Conservation (phyloP, 768 basidiomycete species). For the Termitomyces sp. region DNA sequence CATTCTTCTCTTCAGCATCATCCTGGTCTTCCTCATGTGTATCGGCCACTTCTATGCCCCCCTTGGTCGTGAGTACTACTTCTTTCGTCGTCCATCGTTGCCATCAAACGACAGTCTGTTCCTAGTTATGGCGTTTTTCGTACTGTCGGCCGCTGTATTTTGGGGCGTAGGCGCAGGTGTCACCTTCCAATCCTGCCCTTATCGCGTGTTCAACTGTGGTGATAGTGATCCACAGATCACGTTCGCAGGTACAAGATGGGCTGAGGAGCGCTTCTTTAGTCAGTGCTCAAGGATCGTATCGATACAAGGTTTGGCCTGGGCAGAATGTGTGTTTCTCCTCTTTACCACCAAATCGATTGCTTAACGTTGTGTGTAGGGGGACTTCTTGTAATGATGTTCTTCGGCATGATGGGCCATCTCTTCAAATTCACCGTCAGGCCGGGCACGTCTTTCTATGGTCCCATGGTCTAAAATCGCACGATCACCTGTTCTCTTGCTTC, state of each 20-base stretch:
- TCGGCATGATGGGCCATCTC: slow-evolving; percentile 7
- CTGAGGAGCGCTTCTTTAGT: slow-evolving; percentile 7
- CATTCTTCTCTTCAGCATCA: slow-evolving; percentile 5
- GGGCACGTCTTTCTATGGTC: slow-evolving; percentile 7
- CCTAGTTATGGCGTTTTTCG: slow-evolving; percentile 7
- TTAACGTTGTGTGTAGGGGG: not conserved
- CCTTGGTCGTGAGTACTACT: slow-evolving; percentile 1
- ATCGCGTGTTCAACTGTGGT: slow-evolving; percentile 8
- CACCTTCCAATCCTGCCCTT: slow-evolving; percentile 8
- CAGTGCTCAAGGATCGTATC: slow-evolving; percentile 13
- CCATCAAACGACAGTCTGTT: not conserved
- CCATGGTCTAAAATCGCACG: not conserved
- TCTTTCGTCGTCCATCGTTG: not conserved
- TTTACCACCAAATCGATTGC: too few relatives aligned
- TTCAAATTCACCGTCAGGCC: slow-evolving; percentile 1
- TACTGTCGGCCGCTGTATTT: slow-evolving; percentile 7
- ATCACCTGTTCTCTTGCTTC: not conserved
- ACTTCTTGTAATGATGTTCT: slow-evolving; percentile 8
- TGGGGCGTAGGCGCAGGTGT: slow-evolving; percentile 11
- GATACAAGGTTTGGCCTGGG: slow-evolving; percentile 11
- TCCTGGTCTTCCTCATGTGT: slow-evolving; percentile 9
- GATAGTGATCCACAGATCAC: not conserved
- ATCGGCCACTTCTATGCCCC: slow-evolving; percentile 9
- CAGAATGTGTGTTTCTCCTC: slow-evolving; percentile 4
- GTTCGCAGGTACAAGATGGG: slow-evolving; percentile 9